These are phyloP conservation scores for Populus ilicifolia DNA, from an alignment of 345 rosid genomes.

Conservation along the genomic window DNA sequence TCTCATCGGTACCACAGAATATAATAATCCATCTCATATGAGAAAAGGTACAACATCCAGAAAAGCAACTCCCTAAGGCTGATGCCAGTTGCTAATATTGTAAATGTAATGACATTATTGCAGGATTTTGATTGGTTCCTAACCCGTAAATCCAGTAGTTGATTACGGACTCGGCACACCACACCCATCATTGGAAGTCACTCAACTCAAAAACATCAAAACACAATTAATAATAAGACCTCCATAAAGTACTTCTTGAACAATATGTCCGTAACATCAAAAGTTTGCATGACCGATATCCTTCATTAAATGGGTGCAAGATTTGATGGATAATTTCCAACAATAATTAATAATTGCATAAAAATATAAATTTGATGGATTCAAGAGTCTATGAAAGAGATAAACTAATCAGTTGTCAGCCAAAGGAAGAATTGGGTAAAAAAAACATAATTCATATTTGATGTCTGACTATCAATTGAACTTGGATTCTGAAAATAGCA, in stretches of 20 bases:
- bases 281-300: not conserved
- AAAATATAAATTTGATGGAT: not conserved
- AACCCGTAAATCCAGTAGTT: not conserved
- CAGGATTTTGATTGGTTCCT: not conserved
- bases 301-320: not conserved
- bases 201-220: not conserved
- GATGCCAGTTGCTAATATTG: not conserved
- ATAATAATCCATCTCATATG: not conserved
- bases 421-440: not conserved
- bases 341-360: not conserved
- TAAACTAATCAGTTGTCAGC: not conserved
- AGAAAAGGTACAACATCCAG: not conserved
- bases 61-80: not conserved
- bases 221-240: not conserved
- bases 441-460: not conserved
- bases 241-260: not conserved
- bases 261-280: not conserved
- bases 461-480: not conserved
- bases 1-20: not conserved
- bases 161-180: not conserved
- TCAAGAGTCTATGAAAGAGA: not conserved
- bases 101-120: not conserved
- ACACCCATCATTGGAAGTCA: not conserved
- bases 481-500: not conserved
- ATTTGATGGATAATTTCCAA: not conserved